These are phyloP conservation scores for Paragyromitra xinjiangensis DNA, from an alignment of 495 filamentous ascomycete species.

Conservation along the genomic window DNA sequence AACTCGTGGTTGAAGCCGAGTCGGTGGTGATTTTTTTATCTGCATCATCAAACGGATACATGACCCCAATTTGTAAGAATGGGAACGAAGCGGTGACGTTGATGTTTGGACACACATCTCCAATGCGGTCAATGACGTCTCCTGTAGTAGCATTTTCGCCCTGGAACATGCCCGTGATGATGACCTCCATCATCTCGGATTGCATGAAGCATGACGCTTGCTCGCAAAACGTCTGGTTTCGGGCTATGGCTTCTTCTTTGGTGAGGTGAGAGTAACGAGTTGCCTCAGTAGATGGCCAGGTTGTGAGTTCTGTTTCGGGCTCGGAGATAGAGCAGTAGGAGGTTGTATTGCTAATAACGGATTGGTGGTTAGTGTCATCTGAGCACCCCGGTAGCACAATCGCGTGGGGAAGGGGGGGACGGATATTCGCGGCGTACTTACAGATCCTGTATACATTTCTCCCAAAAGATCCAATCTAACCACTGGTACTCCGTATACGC, in stretches of 20 bases:
- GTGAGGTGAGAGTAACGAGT: conserved; percentile 35
- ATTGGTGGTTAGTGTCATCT: neutral
- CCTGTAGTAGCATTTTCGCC: conserved; percentile 20
- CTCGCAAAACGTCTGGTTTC: conserved; percentile 43
- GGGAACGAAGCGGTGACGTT: conserved; percentile 42
- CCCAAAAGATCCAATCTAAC: conserved; percentile 44
- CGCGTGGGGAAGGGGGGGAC: neutral
- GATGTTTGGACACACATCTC: conserved; percentile 31
- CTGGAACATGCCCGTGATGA: conserved; percentile 27
- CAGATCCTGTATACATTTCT: conserved; percentile 41
- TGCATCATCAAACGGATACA: conserved; percentile 41
- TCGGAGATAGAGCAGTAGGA: conserved; percentile 36
- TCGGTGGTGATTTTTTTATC: conserved; percentile 28
- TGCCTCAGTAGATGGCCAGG: conserved; percentile 39
- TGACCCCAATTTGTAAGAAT: conserved; percentile 34
- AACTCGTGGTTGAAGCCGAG: conserved; percentile 9
- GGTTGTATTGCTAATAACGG: conserved; percentile 25
- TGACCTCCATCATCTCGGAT: conserved; percentile 30
- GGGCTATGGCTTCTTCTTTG: conserved; percentile 28
- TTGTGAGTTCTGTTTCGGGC: conserved; percentile 16
- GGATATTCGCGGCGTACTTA: neutral
- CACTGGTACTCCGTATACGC: conserved; percentile 27
- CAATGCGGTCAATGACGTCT: conserved; percentile 23
- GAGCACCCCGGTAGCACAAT: neutral
- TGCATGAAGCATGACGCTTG: conserved; percentile 51